These are phyloP conservation scores for Magnolia sinica DNA, from an alignment of 164 flowering plant species.

Conservation along the genomic window DNA sequence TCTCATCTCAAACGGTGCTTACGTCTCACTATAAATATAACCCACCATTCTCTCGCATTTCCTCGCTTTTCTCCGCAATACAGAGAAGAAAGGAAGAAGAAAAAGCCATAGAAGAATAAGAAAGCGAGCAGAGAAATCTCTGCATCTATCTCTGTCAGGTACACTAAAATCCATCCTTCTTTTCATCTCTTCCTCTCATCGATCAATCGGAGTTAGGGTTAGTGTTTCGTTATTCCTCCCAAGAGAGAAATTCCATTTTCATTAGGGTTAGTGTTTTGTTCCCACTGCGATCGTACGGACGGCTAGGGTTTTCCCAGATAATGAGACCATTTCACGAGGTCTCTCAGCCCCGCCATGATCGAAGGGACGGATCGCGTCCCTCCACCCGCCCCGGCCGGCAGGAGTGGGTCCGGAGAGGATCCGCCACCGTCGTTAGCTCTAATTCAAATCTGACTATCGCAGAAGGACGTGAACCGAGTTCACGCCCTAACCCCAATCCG, in stretches of 20 bases:
- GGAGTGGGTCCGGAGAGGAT: conserved; percentile 66
- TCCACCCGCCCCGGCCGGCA: conserved; percentile 32
- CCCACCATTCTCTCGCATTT: no score
- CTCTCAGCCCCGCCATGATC: conserved; percentile 38
- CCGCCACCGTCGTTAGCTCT: conserved; percentile 15
- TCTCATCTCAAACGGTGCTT: no score
- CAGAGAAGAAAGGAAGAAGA: no score
- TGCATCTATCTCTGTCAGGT: background rate
- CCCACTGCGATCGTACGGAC: background rate
- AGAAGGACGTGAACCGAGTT: background rate
- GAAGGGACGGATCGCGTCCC: conserved; percentile 40
- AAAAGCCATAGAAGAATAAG: no score
- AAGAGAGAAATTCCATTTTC: background rate
- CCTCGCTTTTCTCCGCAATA: no score
- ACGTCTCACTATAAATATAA: no score
- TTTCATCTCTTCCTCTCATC: background rate
- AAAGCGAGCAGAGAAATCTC: no score
- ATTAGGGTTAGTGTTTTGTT: background rate
- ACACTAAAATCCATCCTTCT: background rate
- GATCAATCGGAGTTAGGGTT: background rate
- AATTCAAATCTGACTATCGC: background rate
- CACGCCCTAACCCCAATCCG: background rate
- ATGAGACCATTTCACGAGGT: conserved; percentile 29
- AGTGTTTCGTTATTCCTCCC: background rate
- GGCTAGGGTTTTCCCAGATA: background rate